These are phyloP conservation scores for Mycosphaerella arachidis DNA, from an alignment of 2,329 filamentous ascomycete genomes.

Conservation along the genomic window DNA sequence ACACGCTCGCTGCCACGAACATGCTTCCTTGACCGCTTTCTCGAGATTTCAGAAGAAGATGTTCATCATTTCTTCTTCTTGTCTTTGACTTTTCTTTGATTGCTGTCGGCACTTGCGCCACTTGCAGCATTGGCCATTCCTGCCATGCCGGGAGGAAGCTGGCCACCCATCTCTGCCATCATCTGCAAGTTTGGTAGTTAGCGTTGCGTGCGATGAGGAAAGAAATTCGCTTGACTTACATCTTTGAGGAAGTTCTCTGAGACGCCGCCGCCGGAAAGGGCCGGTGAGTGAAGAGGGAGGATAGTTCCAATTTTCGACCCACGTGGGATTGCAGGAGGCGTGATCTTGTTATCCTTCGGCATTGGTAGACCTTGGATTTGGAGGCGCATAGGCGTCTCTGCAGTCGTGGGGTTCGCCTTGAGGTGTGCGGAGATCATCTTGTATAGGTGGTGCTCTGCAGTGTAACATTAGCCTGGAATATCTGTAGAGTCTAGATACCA, in stretches of 20 bases:
- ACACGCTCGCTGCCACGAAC: not conserved
- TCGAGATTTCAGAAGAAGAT: not conserved
- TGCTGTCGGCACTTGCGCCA: conserved; percentile 16
- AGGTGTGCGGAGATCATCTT: conserved; percentile 74
- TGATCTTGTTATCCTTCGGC: conserved; percentile 49
- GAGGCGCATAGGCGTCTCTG: conserved; percentile 64
- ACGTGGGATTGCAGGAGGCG: conserved; percentile 61
- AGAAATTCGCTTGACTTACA: not conserved
- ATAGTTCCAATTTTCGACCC: conserved; percentile 88
- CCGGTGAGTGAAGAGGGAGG: conserved; percentile 80
- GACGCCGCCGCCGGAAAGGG: conserved; percentile 86
- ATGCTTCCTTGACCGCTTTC: not conserved
- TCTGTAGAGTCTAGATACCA: not conserved
- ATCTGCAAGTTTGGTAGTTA: conserved; percentile 46
- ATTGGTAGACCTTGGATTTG: conserved; percentile 71
- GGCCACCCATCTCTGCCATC: conserved; percentile 77
- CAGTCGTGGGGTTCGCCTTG: conserved; percentile 70
- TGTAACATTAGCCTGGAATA: conserved; percentile 4
- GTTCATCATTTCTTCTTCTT: conserved; percentile 28
- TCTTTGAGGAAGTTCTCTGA: conserved; percentile 93
- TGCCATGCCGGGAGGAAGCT: conserved; percentile 29
- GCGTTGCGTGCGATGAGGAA: conserved; percentile 44
- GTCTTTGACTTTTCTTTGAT: conserved; percentile 30
- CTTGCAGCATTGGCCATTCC: conserved; percentile 26
- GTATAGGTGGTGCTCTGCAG: conserved; percentile 82